Evolutionary conservation across 2,329 filamentous ascomycete species (phyloP), one percentile per base, ranked within the genome.

Genomic region (Thielaviopsis punctulata): DNA sequence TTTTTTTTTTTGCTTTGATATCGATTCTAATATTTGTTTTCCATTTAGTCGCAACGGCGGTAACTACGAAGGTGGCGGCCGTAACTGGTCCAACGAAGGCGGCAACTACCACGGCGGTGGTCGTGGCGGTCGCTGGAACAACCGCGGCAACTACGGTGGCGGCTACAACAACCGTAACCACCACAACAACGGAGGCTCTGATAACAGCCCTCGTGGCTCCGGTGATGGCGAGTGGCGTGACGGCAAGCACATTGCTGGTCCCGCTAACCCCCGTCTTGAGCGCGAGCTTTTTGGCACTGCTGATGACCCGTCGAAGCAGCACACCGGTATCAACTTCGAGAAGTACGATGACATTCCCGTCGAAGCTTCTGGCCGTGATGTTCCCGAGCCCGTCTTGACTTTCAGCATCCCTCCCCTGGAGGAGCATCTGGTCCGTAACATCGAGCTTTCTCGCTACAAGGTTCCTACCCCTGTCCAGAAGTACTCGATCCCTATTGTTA

Each of bases 261-360:
- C 89, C 57, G 68, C 82, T 61, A 96, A 96, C 73, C 77, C 82
- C 58, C 88, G 90, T 61, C 59, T 94, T 46, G 92, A 98, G 77
- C 89, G 89, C 61, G 92, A 98, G 65, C 84, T 98, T 50, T 98
- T 95, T 66, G 92, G 92, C 63, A 74, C 84, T 49, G 73, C 82
- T 61, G 90, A 96, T 67, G 92, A 96, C 64, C 87, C 90, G 57
- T 80, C 84, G 59, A 96, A 95, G 77, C 86, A 95, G 68, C 86
- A 93, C 63, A 95, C 88, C 30, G 92, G 92, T 69, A 96, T 98
- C 84, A 98, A 98, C 79, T 98, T 98, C 66, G 84, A 95, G 73
- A 98, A 98, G 76, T 98, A 98, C 71, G 92, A 92, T 62, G 75
- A 86, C 63, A 95, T 98, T 68, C 77, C 87, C 45, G 75, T 96